A percentile compares a stretch with the other conserved stretches of the same genome.
These are phyloP conservation scores for Ustilago tritici DNA, from an alignment of 1,284 basidiomycete genomes.

Conservation along the genomic window DNA sequence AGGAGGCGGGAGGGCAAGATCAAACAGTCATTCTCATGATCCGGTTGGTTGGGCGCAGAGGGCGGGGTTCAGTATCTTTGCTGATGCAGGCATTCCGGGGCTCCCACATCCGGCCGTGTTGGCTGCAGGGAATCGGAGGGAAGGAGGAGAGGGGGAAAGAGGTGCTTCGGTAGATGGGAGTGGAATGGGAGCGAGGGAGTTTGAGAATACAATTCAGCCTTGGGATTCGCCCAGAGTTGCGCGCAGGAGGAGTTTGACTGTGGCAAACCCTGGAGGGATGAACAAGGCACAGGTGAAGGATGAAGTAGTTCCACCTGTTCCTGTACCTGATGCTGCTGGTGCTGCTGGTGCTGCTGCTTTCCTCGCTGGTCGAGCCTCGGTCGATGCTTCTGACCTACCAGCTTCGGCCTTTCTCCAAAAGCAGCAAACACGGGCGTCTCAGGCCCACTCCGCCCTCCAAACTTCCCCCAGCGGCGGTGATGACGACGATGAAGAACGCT, in stretches of 20 bases:
- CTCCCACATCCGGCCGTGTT: constrained; percentile 35
- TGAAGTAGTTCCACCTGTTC: not conserved
- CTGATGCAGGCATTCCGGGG: constrained; percentile 30
- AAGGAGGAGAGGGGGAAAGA: not conserved
- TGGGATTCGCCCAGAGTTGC: constrained; percentile 33
- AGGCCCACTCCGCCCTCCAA: not conserved
- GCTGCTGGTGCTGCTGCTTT: not conserved
- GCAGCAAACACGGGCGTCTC: not conserved
- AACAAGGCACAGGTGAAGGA: not conserved
- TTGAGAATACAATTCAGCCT: constrained; percentile 37
- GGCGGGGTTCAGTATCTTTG: constrained; percentile 21
- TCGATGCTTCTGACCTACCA: constrained; percentile 22
- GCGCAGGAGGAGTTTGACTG: constrained; percentile 14
- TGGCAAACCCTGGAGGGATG: not conserved
- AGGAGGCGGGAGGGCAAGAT: not conserved
- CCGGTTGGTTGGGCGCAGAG: constrained; percentile 19
- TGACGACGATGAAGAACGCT: constrained; percentile 4
- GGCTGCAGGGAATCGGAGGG: constrained; percentile 1
- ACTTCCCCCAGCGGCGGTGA: constrained; percentile 2
- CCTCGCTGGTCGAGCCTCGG: constrained; percentile 5
- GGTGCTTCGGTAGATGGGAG: constrained; percentile 12
- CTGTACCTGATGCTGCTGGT: not conserved
- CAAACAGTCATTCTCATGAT: constrained; percentile 32
- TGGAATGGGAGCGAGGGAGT: constrained; percentile 3
- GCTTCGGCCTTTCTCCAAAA: not conserved